These are phyloP conservation scores for Amylocarpus encephaloides DNA, from an alignment of 2,329 filamentous ascomycete genomes.

Conservation along the genomic window DNA sequence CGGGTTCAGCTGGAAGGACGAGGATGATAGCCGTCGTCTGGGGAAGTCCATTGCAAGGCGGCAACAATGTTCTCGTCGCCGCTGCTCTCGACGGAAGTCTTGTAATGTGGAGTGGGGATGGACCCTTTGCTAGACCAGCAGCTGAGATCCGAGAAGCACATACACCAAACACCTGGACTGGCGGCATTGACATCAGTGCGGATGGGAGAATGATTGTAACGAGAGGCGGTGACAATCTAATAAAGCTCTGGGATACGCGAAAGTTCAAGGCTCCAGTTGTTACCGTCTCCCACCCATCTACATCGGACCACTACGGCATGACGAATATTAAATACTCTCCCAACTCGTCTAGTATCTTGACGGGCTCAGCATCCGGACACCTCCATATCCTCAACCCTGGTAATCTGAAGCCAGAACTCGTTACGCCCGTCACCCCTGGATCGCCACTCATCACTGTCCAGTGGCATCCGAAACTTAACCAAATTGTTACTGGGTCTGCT, in stretches of 20 bases:
- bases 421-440: conserved; percentile 82
- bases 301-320: conserved; percentile 74
- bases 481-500: conserved; percentile 89
- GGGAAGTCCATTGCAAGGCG: conserved; percentile 71
- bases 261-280: conserved; percentile 91
- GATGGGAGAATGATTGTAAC: conserved; percentile 90
- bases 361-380: conserved; percentile 78
- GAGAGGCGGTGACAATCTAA: conserved; percentile 80
- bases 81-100: conserved; percentile 84
- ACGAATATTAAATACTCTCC: conserved; percentile 88
- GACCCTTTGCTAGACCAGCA: conserved; percentile 73
- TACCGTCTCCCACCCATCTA: conserved; percentile 71
- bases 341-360: conserved; percentile 76
- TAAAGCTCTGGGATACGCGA: conserved; percentile 94
- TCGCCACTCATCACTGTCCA: conserved; percentile 75
- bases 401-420: conserved; percentile 75
- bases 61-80: conserved; percentile 69
- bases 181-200: conserved; percentile 81
- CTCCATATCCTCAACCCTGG: conserved; percentile 92
- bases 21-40: conserved; percentile 92
- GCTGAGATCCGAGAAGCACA: conserved; percentile 84
- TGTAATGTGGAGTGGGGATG: conserved; percentile 87
- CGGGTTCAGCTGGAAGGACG: conserved; percentile 80
- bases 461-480: conserved; percentile 94
- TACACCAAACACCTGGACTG: conserved; percentile 77